Percentiles rank a stretch among this genome's conserved stretches.
These are phyloP conservation scores for Diaporthe helianthi DNA, from an alignment of 2,329 filamentous ascomycete genomes.

Conservation along the genomic window DNA sequence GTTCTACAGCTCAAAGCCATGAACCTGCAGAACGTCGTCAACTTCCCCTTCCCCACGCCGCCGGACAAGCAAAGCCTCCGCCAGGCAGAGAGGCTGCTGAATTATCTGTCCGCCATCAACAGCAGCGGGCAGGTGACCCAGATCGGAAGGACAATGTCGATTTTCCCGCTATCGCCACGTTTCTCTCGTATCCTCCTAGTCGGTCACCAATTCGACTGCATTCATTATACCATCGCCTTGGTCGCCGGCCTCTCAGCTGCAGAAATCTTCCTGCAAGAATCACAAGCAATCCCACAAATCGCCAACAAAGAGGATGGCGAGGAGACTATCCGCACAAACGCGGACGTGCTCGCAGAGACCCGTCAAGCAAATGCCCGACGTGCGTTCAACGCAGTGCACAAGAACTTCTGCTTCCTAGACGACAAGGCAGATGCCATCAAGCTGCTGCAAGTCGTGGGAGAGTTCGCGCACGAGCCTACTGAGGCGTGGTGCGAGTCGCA, in stretches of 20 bases:
- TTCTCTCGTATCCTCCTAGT: constrained; percentile 93
- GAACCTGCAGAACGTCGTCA: constrained; percentile 87
- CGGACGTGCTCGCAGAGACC: constrained; percentile 75
- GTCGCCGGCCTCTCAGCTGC: constrained; percentile 88
- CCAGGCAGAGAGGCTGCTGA: constrained; percentile 85
- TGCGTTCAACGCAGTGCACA: constrained; percentile 74
- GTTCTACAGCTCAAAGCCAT: constrained; percentile 95
- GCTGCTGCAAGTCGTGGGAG: constrained; percentile 84
- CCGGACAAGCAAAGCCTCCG: constrained; percentile 78
- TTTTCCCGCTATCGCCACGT: constrained; percentile 88
- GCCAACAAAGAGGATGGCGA: constrained; percentile 54
- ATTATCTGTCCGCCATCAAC: constrained; percentile 83
- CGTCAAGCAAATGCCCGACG: constrained; percentile 68
- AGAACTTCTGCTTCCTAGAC: constrained; percentile 81
- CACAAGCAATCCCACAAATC: constrained; percentile 71
- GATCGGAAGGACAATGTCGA: constrained; percentile 80
- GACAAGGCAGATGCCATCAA: constrained; percentile 89
- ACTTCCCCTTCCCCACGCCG: constrained; percentile 95
- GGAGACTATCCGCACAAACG: constrained; percentile 64
- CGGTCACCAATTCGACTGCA: constrained; percentile 80
- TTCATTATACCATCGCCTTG: constrained; percentile 85
- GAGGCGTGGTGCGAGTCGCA: constrained; percentile 81
- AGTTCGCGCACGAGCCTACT: constrained; percentile 77
- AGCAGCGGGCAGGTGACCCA: constrained; percentile 76
- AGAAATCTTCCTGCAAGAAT: constrained; percentile 86